Evolutionary conservation across 176 grass and related monocot genomes (phyloP).

Genomic region (Leersia perrieri): DNA sequence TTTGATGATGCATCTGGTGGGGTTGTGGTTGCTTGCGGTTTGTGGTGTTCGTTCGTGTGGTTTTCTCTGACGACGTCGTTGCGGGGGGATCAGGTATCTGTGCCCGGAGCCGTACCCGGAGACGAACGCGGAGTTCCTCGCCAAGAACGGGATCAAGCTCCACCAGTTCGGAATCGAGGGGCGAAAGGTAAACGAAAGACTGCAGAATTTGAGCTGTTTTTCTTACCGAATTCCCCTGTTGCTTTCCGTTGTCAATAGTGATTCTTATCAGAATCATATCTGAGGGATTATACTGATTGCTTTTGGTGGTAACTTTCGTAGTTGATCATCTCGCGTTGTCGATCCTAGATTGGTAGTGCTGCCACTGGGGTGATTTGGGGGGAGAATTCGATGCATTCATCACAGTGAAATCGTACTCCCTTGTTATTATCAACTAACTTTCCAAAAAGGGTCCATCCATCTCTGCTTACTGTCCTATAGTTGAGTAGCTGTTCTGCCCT

Average conservation of each 20-base stretch:
- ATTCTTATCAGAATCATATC: conserved; percentile 9
- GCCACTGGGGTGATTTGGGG: conserved; percentile 17
- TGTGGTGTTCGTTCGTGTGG: background rate
- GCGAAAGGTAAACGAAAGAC: conserved; percentile 52
- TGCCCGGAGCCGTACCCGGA: conserved; percentile 74
- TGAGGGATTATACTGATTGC: background rate
- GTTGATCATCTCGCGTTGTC: conserved; percentile 32
- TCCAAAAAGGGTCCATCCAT: conserved; percentile 11
- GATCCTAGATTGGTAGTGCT: conserved; percentile 29
- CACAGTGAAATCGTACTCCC: background rate
- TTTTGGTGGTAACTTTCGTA: background rate
- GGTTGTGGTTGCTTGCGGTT: background rate
- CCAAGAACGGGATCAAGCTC: conserved; percentile 59
- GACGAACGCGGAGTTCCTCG: conserved; percentile 57
- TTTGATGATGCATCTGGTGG: background rate
- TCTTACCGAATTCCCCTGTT: background rate
- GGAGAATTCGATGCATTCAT: conserved; percentile 10
- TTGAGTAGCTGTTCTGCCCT: conserved; percentile 21
- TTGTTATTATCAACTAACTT: conserved; percentile 24
- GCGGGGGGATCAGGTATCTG: conserved; percentile 46
- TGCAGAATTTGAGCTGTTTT: background rate
- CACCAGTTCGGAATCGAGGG: conserved; percentile 68
- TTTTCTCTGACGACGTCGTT: conserved; percentile 23
- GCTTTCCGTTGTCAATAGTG: background rate
- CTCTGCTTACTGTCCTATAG: background rate